Percentiles rank a stretch among this genome's conserved stretches.
These are phyloP conservation scores for Magnusiomyces sp. DNA, from an alignment of 1,139 yeast species.

Conservation along the genomic window DNA sequence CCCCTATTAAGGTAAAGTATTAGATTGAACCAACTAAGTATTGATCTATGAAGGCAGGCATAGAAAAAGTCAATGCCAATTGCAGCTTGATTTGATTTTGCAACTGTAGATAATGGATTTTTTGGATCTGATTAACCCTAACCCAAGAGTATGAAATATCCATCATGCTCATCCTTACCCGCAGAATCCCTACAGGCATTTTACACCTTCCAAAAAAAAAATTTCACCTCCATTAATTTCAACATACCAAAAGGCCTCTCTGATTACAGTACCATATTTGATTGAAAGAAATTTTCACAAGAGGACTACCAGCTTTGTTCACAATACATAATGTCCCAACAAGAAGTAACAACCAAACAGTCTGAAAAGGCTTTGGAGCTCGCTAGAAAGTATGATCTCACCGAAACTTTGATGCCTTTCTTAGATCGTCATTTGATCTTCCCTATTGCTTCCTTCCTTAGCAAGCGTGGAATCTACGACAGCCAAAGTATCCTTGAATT, in stretches of 20 bases:
- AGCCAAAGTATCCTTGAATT: conserved; percentile 38
- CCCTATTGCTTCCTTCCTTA: conserved; percentile 44
- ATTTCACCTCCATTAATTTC: neutral
- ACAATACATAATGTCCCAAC: conserved; percentile 1
- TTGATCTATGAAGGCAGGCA: no score
- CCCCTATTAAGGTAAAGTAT: no score
- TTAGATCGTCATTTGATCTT: conserved; percentile 51
- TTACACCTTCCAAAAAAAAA: neutral
- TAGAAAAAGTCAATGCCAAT: no score
- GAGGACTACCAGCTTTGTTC: no score
- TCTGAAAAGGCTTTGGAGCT: conserved; percentile 12
- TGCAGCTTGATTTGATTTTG: no score
- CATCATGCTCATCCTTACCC: neutral
- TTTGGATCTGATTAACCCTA: neutral
- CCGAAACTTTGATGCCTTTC: conserved; percentile 44
- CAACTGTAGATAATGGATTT: no score
- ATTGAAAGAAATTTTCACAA: no score
- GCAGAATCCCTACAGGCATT: neutral
- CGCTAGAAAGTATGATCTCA: conserved; percentile 38
- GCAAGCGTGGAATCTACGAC: conserved; percentile 38
- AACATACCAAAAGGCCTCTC: neutral
- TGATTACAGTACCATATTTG: neutral
- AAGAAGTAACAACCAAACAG: conserved; percentile 1
- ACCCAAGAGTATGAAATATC: neutral
- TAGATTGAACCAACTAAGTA: no score